These are phyloP conservation scores for Coemansia sp. DNA, from an alignment of 192 early-diverging fungal species.

Conservation along the genomic window DNA sequence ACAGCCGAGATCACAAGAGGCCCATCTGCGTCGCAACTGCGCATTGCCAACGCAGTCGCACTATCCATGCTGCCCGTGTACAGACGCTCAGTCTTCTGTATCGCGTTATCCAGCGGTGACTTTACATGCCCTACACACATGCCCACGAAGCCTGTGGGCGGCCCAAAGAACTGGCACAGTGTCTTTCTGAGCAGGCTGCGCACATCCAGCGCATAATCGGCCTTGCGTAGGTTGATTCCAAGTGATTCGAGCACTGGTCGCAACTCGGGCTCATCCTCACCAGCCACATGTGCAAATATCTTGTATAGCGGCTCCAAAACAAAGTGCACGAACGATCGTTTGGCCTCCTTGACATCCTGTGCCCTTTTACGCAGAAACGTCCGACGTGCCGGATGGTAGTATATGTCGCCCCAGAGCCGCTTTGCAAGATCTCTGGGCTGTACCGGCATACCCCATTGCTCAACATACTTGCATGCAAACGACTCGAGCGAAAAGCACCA, in stretches of 20 bases:
- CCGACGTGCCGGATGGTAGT: slow-evolving; percentile 77
- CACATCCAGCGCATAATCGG: slow-evolving; percentile 77
- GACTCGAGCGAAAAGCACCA: slow-evolving; percentile 93
- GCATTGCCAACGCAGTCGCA: slow-evolving; percentile 69
- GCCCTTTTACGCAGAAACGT: slow-evolving; percentile 76
- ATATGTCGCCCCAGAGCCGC: slow-evolving; percentile 97
- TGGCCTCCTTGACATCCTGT: slow-evolving; percentile 51
- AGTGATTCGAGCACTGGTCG: slow-evolving; percentile 71
- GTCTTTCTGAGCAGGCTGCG: slow-evolving; percentile 84
- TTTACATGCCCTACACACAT: slow-evolving; percentile 80
- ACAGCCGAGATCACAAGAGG: slow-evolving; percentile 91
- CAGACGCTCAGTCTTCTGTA: slow-evolving; percentile 58
- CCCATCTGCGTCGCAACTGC: slow-evolving; percentile 79
- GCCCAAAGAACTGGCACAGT: slow-evolving; percentile 89
- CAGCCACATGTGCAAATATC: slow-evolving; percentile 72
- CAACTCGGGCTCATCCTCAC: slow-evolving; percentile 60
- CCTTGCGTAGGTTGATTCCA: slow-evolving; percentile 80
- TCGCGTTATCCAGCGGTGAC: slow-evolving; percentile 79
- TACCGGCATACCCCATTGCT: slow-evolving; percentile 65
- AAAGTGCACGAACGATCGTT: slow-evolving; percentile 94
- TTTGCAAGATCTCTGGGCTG: slow-evolving; percentile 75
- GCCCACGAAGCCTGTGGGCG: slow-evolving; percentile 83
- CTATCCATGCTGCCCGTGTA: slow-evolving; percentile 67
- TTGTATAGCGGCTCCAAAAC: slow-evolving; percentile 96
- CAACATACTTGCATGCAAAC: slow-evolving; percentile 89